phyloP scores from a whole-genome alignment of 345 rosid genomes.

The Isatis tinctoria region DNA sequence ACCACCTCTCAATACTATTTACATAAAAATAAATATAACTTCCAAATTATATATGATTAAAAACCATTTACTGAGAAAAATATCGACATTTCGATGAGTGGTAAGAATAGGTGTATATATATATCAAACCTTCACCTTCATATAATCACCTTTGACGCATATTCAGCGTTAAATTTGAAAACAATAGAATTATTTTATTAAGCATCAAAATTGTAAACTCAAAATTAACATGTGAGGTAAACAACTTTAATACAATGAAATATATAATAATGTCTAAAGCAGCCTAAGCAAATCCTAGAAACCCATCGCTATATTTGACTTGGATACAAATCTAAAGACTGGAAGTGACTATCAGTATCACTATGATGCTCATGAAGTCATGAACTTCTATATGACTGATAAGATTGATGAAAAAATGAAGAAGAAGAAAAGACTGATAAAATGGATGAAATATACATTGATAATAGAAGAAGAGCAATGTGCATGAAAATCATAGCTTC shows the following conservation, averaged over 20 bases:
- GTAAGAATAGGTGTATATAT: neutral
- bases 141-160: neutral
- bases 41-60: neutral
- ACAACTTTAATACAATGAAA: neutral
- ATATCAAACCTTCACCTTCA: neutral
- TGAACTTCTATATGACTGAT: neutral
- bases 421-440: neutral
- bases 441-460: neutral
- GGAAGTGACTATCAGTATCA: neutral
- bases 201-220: neutral
- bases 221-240: neutral
- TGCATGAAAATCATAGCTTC: constrained; percentile 34
- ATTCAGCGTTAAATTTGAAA: neutral
- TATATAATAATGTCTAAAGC: neutral
- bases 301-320: neutral
- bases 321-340: constrained; percentile 4
- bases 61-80: neutral
- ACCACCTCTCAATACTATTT: neutral
- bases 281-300: neutral
- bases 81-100: neutral
- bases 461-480: constrained; percentile 18
- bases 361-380: neutral
- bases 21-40: neutral
- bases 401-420: neutral
- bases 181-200: neutral